A percentile compares a stretch with the other conserved stretches of the same genome.
These are phyloP conservation scores for Harringtonia lauricola DNA, from an alignment of 2,329 filamentous ascomycete genomes.

Conservation along the genomic window DNA sequence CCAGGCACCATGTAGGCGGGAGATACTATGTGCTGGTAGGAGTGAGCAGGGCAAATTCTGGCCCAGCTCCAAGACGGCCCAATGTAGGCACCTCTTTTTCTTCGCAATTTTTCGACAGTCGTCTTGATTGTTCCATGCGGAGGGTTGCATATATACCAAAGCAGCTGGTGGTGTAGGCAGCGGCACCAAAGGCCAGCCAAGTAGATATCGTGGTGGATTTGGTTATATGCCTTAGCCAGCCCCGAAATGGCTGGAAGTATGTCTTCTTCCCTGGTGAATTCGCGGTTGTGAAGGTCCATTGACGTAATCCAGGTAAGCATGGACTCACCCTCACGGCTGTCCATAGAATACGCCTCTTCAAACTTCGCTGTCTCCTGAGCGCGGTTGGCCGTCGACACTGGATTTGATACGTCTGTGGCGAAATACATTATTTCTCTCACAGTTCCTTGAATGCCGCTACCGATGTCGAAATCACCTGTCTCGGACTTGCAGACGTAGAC, in stretches of 20 bases:
- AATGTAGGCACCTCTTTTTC: background rate
- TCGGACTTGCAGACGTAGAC: background rate
- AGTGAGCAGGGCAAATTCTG: background rate
- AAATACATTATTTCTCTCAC: too few species aligned
- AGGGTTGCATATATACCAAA: background rate
- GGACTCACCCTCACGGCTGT: background rate
- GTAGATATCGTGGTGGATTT: background rate
- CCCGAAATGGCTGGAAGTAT: constrained; percentile 1
- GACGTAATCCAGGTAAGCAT: background rate
- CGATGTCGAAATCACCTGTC: background rate
- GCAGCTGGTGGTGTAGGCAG: background rate
- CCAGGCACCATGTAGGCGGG: background rate
- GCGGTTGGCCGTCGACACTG: too few species aligned
- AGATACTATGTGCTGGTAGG: background rate
- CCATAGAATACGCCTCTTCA: background rate
- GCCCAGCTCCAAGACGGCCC: constrained; percentile 1
- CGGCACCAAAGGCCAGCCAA: constrained; percentile 1
- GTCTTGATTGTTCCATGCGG: background rate
- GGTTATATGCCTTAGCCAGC: background rate
- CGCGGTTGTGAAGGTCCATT: background rate
- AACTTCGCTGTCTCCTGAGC: too few species aligned
- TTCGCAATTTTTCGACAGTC: background rate
- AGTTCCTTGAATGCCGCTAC: too few species aligned
- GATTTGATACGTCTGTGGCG: too few species aligned
- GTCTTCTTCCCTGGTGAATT: background rate